A percentile compares a stretch with the other conserved stretches of the same genome.
phyloP scores from a whole-genome alignment of 2,329 filamentous ascomycete species.

The Cryoendolithus antarcticus region DNA sequence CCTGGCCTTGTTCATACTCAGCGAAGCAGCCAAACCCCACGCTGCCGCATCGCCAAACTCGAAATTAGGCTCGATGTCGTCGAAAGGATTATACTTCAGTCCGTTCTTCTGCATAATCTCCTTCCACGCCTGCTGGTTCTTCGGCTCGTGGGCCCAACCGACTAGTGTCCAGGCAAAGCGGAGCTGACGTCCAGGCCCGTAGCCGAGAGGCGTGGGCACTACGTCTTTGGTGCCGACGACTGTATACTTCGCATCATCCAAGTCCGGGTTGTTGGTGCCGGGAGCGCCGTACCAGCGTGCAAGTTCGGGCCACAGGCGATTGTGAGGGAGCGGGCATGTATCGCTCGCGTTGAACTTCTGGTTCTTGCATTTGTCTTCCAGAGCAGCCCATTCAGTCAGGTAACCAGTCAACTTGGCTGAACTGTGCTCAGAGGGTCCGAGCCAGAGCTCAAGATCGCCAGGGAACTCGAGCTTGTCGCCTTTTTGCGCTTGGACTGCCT shows the following conservation, averaged over 20 bases:
- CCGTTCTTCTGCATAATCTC: constrained; percentile 8
- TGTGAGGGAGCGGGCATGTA: constrained; percentile 32
- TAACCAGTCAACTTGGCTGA: constrained; percentile 35
- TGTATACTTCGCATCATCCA: constrained; percentile 8
- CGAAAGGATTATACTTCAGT: constrained; percentile 11
- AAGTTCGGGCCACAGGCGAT: constrained; percentile 34
- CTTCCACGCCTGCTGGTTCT: constrained; percentile 33
- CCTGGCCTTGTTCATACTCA: constrained; percentile 24
- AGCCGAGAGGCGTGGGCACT: constrained; percentile 8
- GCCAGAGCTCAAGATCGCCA: constrained; percentile 31
- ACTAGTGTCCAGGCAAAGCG: constrained; percentile 9
- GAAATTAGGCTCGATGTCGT: constrained; percentile 22
- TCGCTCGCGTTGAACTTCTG: constrained; percentile 38
- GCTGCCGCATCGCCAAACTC: constrained; percentile 6
- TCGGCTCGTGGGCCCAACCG: constrained; percentile 33
- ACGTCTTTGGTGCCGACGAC: constrained; percentile 4
- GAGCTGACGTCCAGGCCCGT: constrained; percentile 8
- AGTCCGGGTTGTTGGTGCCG: constrained; percentile 6
- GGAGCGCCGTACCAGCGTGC: constrained; percentile 28
- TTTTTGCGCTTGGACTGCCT: constrained; percentile 28
- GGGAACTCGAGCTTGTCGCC: constrained; percentile 30
- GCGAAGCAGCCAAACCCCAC: constrained; percentile 19
- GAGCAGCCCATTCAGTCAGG: constrained; percentile 36
- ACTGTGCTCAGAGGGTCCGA: constrained; percentile 27
- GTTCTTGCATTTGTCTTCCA: constrained; percentile 27